Base-by-base conservation (phyloP, 306 rosid genomes). In the Ziziphus jujuba region DNA sequence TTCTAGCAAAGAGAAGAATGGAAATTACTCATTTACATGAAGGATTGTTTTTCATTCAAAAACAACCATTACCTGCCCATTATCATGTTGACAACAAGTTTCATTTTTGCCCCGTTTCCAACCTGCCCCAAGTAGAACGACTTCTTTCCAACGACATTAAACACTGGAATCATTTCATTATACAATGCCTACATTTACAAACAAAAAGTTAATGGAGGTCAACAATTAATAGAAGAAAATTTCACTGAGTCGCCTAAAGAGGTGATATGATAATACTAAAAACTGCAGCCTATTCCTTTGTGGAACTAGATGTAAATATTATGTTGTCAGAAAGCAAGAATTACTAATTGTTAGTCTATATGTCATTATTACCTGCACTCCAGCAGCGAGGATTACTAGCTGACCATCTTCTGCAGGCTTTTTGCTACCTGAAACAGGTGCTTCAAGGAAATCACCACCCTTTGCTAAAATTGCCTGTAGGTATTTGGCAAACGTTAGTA, bases 381-480 rank as follows among this genome's bases (percentile, higher is more conserved):
- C 98, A 33, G 98, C 98, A 45, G 95, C 82, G 51, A 92, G 97
- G 75, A 92, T 84, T 24, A 92, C 78, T 21, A 92, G 79, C 53
- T 92, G 98, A 61, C 98, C 98, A 73, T 92, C 98, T 87, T 92
- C 98, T 58, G 98, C 98, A 2, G 98, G 98, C 82, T 92, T 92
- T 87, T 92, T 92, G 87, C 95, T 87, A 65, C 98, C 98, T 33
- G 98, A 92, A 81, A 92, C 98, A 68, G 98, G 98, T 61, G 92
- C 98, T 79, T 92, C 91, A 48, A 89, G 80, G 74, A 84, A 89
- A 72, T 53, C 36, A 77, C 89, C 95, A 15, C 95, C 91, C 70
- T 71, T 90, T 54, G 72, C 70, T 49, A 63, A 75, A 69, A 90
- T 77, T 17, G 88, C 96, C 96, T 90, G 80, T 43, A 74, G 56